Evolutionary conservation across 139 green algal species (phyloP).

Genomic region (Chlamydomonas schloesseri): DNA sequence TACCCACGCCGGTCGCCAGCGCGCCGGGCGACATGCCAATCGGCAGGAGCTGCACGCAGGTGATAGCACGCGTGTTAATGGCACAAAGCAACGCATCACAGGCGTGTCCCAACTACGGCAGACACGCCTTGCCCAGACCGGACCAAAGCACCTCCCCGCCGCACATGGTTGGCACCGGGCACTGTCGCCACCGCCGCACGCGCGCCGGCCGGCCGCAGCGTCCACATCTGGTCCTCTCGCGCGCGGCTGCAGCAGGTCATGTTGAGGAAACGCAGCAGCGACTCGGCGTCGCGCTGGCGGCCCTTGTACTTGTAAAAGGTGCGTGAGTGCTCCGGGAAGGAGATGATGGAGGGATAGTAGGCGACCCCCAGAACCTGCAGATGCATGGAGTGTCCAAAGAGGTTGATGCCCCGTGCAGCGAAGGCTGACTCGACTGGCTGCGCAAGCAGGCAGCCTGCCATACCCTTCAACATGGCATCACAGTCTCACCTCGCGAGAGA

Average conservation of each 20-base stretch:
- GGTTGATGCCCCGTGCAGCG: too few species aligned
- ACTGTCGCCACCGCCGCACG: background rate
- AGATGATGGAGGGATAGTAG: conserved; percentile 44
- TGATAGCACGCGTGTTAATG: too few species aligned
- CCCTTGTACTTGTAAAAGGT: conserved; percentile 61
- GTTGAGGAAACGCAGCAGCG: conserved; percentile 62
- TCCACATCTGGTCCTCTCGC: conserved; percentile 33
- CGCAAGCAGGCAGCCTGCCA: too few species aligned
- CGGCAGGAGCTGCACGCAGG: background rate
- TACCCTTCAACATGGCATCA: too few species aligned
- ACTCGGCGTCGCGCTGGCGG: conserved; percentile 31
- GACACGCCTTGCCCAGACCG: too few species aligned
- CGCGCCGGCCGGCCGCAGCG: background rate
- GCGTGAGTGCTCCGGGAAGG: conserved; percentile 46
- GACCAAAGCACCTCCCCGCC: too few species aligned
- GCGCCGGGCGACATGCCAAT: background rate
- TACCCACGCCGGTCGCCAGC: background rate
- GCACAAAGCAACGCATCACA: too few species aligned
- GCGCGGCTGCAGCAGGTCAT: conserved; percentile 53
- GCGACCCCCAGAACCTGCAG: conserved; percentile 49
- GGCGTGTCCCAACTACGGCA: too few species aligned
- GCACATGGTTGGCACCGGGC: background rate
- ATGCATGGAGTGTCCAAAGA: too few species aligned
- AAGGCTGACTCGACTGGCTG: too few species aligned
- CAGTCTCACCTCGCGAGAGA: conserved; percentile 25